Base-by-base conservation (phyloP, 2,329 filamentous ascomycete species). In the Cladosporium sp. region DNA sequence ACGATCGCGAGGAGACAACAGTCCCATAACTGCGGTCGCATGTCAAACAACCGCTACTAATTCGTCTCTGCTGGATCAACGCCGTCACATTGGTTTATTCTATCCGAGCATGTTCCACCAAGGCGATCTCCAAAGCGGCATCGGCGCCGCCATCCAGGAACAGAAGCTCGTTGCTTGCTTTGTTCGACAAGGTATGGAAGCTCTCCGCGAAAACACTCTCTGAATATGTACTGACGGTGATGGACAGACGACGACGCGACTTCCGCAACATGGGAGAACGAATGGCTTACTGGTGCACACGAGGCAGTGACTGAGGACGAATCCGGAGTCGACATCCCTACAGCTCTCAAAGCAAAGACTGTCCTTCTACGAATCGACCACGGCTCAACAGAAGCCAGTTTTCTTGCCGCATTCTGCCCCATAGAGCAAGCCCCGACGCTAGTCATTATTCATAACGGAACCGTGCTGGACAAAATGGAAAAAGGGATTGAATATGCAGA, bases 91-190 rank as follows among this genome's bases (percentile, higher is more conserved):
- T 28, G 22, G 22, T 28, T 7, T 28, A 28, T 7, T 28, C 19
- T 32, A 50, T 14, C 8, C 45, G 19, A 57, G 57, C 40, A 91
- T 95, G 85, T 96, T 95, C 71, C 91, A 90, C 68, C 65, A 84
- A 55, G 91, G 90, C 14, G 83, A 82, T 56, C 72, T 96, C 16
- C 87, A 95, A 63, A 85, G 86, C 63, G 91, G 89, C 54, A 95
- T 96, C 61, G 77, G 80, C 32, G 75, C 81, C 16, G 89, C 91
- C 10, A 77, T 96, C 6, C 79, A 82, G 55, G 77, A 91, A 67
- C 75, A 81, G 54, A 95, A 92, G 70, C 77, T 86, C 14, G 87
- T 96, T 0, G 80, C 87, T 31, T 95, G 89, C 72, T 95, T 96
- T 69, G 85, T 95, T 32, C 82, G 83, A 34, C 40, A 43, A 50